Evolutionary conservation across 352 stramenopile species (phyloP).

Genomic region (Globisporangium splendens): DNA sequence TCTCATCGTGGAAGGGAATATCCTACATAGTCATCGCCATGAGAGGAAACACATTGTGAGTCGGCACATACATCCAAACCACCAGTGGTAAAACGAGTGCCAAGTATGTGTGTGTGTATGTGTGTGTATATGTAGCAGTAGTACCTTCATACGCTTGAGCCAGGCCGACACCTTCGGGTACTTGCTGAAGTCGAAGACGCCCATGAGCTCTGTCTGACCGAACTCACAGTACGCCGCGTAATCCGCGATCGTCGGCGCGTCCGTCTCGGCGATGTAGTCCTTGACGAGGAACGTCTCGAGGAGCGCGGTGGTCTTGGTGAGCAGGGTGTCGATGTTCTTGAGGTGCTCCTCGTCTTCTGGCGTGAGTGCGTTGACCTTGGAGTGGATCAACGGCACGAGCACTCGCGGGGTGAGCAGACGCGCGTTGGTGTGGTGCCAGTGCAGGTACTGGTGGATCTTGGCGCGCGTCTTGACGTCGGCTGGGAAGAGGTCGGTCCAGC

Average conservation of each 20-base stretch:
- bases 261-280: conserved; percentile 41
- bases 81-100: too few species aligned
- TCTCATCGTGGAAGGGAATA: conserved; percentile 49
- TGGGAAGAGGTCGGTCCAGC: conserved; percentile 57
- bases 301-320: conserved; percentile 29
- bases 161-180: conserved; percentile 49
- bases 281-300: conserved; percentile 51
- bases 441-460: conserved; percentile 66
- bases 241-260: conserved; percentile 60
- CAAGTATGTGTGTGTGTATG: too few species aligned
- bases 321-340: conserved; percentile 27
- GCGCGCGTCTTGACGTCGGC: conserved; percentile 34
- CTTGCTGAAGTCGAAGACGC: conserved; percentile 39
- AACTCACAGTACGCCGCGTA: conserved; percentile 56
- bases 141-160: conserved; percentile 50
- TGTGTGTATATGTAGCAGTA: too few species aligned
- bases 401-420: conserved; percentile 48
- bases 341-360: conserved; percentile 32
- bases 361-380: conserved; percentile 27
- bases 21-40: too few species aligned
- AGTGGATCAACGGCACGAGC: conserved; percentile 28
- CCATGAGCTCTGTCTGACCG: conserved; percentile 59
- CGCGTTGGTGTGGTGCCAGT: conserved; percentile 67
- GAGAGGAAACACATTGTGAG: too few species aligned
- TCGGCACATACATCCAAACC: too few species aligned